phyloP scores from a whole-genome alignment of 164 flowering plant species.

The Vitis amurensis region DNA sequence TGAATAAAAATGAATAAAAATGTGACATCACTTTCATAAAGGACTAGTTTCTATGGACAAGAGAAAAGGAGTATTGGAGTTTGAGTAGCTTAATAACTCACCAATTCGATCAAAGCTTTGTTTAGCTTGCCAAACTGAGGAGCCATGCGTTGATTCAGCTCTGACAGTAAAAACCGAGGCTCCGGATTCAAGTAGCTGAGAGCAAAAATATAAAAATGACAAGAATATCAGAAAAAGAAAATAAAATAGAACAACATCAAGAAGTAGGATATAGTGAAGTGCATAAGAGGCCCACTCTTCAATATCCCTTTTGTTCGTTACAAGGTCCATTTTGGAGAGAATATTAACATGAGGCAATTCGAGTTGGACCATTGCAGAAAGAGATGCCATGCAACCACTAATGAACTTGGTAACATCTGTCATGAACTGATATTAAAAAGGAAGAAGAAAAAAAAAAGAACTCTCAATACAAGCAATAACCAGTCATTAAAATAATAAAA shows the following conservation, averaged over 20 bases:
- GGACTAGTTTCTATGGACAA: no score
- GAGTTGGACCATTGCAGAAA: constrained; percentile 96
- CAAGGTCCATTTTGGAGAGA: constrained; percentile 96
- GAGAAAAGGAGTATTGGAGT: not conserved
- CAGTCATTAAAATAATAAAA: not conserved
- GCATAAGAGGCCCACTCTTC: constrained; percentile 53
- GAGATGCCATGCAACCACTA: constrained; percentile 97
- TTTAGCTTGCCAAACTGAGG: constrained; percentile 86
- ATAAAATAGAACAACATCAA: constrained; percentile 3
- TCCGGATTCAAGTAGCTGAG: constrained; percentile 81
- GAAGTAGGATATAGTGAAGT: not conserved
- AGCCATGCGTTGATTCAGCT: constrained; percentile 84
- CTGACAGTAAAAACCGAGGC: constrained; percentile 60
- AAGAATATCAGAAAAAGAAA: not conserved
- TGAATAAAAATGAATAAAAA: no score
- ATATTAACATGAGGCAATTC: constrained; percentile 93
- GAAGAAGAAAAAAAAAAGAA: constrained; percentile 1
- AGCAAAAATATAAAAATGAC: constrained; percentile 7
- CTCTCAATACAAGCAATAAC: not conserved
- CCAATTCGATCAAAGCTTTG: constrained; percentile 83
- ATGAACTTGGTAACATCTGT: constrained; percentile 98
- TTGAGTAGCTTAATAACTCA: constrained; percentile 29
- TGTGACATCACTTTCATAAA: no score
- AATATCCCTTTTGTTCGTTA: constrained; percentile 66
- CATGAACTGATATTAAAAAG: constrained; percentile 54